phyloP scores from a whole-genome alignment of 2,329 filamentous ascomycete genomes.

The Penicillium palitans region DNA sequence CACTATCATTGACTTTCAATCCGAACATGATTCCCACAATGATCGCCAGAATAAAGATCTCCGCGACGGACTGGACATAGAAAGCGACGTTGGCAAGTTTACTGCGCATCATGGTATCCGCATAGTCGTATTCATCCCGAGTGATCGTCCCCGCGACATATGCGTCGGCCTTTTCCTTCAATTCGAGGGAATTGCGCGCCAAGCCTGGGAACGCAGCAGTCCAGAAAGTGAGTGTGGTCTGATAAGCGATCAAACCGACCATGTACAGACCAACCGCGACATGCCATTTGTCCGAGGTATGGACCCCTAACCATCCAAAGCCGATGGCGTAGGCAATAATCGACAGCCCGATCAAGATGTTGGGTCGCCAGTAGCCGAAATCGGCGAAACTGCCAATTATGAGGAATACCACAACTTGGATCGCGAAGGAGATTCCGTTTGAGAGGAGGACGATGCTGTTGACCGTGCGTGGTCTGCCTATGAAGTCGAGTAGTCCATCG shows the following conservation, averaged over 20 bases:
- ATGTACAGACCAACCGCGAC: constrained; percentile 64
- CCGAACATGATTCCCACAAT: constrained; percentile 66
- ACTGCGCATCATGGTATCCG: constrained; percentile 64
- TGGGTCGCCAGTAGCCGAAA: constrained; percentile 65
- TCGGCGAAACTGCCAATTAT: constrained; percentile 55
- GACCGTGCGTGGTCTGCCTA: constrained; percentile 58
- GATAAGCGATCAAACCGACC: constrained; percentile 65
- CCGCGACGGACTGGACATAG: constrained; percentile 62
- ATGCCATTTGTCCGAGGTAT: constrained; percentile 60
- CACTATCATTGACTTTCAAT: constrained; percentile 59
- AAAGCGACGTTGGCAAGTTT: constrained; percentile 64
- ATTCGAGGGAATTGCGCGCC: constrained; percentile 54
- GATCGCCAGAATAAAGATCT: constrained; percentile 63
- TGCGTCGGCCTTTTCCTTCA: constrained; percentile 53
- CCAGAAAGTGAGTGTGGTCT: constrained; percentile 68
- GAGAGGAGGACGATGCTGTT: constrained; percentile 65
- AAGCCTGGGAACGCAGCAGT: constrained; percentile 63
- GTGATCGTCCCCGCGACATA: constrained; percentile 55
- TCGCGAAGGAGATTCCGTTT: constrained; percentile 68
- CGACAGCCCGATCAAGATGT: constrained; percentile 62
- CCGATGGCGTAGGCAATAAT: constrained; percentile 63
- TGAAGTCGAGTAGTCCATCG: constrained; percentile 55
- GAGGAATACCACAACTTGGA: constrained; percentile 58
- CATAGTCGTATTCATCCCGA: constrained; percentile 60
- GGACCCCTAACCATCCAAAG: constrained; percentile 68